phyloP scores from a whole-genome alignment of 345 rosid genomes.

The Conringia planisiliqua region DNA sequence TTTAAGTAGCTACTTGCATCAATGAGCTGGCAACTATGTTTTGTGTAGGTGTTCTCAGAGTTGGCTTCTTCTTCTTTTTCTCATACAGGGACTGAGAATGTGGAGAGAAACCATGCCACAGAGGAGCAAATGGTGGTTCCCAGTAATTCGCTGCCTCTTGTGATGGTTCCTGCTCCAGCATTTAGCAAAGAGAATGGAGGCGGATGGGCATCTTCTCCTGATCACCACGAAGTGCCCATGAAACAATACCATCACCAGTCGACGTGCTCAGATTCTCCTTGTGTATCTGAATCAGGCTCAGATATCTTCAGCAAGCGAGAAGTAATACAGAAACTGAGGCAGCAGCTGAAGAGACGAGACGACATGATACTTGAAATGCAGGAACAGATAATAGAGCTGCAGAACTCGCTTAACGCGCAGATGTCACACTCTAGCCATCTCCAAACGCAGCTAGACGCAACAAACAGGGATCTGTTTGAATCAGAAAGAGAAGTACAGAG shows the following conservation, averaged over 20 bases:
- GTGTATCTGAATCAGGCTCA: slow-evolving; percentile 98
- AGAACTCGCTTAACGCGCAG: slow-evolving; percentile 64
- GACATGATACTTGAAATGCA: slow-evolving; percentile 97
- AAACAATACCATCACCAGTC: slow-evolving; percentile 74
- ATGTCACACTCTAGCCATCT: slow-evolving; percentile 60
- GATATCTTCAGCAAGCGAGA: slow-evolving; percentile 91
- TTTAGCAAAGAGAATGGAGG: slow-evolving; percentile 62
- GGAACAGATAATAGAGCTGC: slow-evolving; percentile 73
- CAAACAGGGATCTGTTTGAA: slow-evolving; percentile 68
- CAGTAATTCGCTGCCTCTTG: slow-evolving; percentile 65
- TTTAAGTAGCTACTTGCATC: not conserved
- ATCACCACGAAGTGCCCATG: slow-evolving; percentile 71
- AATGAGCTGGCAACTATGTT: not conserved
- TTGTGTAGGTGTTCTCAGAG: slow-evolving; percentile 3
- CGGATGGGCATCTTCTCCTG: slow-evolving; percentile 76
- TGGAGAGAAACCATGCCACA: slow-evolving; percentile 37
- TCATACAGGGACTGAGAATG: slow-evolving; percentile 52
- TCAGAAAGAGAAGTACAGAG: slow-evolving; percentile 85
- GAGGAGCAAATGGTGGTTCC: slow-evolving; percentile 49
- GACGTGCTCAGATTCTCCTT: slow-evolving; percentile 86
- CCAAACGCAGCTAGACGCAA: slow-evolving; percentile 73
- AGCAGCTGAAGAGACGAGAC: slow-evolving; percentile 89
- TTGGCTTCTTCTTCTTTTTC: not conserved
- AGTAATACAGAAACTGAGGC: slow-evolving; percentile 90
- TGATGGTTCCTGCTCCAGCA: slow-evolving; percentile 58